Base-by-base conservation (phyloP, 2,329 filamentous ascomycete genomes). In the Westerdykella sp. region DNA sequence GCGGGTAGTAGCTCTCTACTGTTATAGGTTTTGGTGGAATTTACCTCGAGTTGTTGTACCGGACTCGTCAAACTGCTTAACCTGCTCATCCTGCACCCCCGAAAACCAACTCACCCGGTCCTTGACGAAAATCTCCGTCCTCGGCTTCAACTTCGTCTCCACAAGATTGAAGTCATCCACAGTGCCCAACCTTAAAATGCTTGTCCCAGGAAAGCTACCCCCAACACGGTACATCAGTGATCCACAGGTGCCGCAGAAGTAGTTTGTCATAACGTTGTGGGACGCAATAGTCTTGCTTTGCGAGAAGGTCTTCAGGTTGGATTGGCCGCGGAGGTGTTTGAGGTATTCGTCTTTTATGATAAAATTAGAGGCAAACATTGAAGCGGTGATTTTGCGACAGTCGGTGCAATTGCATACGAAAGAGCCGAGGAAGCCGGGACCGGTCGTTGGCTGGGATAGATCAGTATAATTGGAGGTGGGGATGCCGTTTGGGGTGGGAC, bases 351-450 rank as follows among this genome's bases (percentile, higher is more conserved):
- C 68, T 11, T 51, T 48, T 22, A 80, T 57, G 36, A 67, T 67
- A 49, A 82, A 79, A 60, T 77, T 79, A 39, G 75, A 74, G 1
- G 77, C 73, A 59, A 80, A 80, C 75, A 80, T 79, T 0, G 76
- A 78, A 0, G 78, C 76, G 0, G 76, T 81, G 45, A 83, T 68
- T 53, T 83, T 83, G 54, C 69, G 77, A 62, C 78, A 83, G 62
- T 83, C 79, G 28, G 65, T 57, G 57, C 80, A 83, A 65, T 83
- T 71, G 62, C 79, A 83, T 47, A 82, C 51, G 54, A 81, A 81
- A 4, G 68, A 71, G 43, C 62, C 57, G n/a, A 75, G 43, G 0
- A 81, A 59, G 2, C 70, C 74, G 0, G 70, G 71, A 0, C 59
- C 69, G 40, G 70, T 39, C 13, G 65, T 72, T 1, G 76, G 73